Conservation (phyloP, 805 yeast genomes). For the Candida multigemmis region DNA sequence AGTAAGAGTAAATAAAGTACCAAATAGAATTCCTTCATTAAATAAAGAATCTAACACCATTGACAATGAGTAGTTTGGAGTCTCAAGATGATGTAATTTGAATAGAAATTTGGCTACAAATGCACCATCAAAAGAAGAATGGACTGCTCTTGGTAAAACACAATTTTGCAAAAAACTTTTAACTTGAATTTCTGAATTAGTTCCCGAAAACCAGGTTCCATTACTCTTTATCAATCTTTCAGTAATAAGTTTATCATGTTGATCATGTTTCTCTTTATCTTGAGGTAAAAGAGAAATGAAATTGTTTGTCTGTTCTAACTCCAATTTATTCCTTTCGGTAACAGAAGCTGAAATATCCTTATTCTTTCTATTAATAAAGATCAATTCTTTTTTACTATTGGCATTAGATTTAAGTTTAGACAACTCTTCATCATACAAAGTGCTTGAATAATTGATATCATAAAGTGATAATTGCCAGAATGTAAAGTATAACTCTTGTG, state of each 20-base stretch:
- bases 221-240: constrained; percentile 18
- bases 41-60: constrained; percentile 39
- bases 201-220: constrained; percentile 29
- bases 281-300: constrained; percentile 18
- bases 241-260: constrained; percentile 22
- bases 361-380: constrained; percentile 17
- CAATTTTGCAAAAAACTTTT: constrained; percentile 49
- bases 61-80: constrained; percentile 28
- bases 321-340: constrained; percentile 15
- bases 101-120: constrained; percentile 56
- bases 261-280: constrained; percentile 38
- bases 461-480: constrained; percentile 73
- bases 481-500: constrained; percentile 38
- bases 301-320: constrained; percentile 11
- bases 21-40: constrained; percentile 36
- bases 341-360: constrained; percentile 11
- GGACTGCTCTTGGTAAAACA: constrained; percentile 65
- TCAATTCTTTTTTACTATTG: constrained; percentile 24
- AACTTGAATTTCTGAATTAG: constrained; percentile 6
- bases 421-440: constrained; percentile 41
- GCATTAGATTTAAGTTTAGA: constrained; percentile 27
- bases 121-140: constrained; percentile 77
- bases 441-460: constrained; percentile 52
- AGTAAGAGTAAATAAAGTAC: constrained; percentile 62
- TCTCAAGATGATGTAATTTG: constrained; percentile 30